Evolutionary conservation across 1,139 yeast species (phyloP), one percentile per base, ranked within the genome.

Genomic region (Yamadazyma triangularis): DNA sequence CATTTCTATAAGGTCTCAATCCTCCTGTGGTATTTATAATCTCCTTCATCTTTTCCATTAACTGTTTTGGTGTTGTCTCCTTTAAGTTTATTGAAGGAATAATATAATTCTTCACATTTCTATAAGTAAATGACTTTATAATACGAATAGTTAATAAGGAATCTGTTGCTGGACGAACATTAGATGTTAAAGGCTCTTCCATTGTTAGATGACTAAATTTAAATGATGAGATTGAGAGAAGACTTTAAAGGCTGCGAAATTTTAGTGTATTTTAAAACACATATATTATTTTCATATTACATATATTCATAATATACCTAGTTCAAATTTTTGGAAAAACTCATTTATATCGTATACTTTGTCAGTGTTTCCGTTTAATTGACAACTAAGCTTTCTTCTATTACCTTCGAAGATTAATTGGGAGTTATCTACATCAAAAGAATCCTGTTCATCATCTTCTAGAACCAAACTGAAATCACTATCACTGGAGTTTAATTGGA

Each of bases 111-210:
- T 82, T 85, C 36, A 89, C 89, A 43, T 91, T 88, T 54, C 98
- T 70, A 60, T 87, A 89, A 12, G 94, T 93, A 52, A 91, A 91
- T 0, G 96, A 87, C 53, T 89, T 89, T 51, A 91, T 75, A 18
- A 91, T 76, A 32, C 99, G 74, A 8, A 93, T 70, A 0, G 98
- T 91, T 27, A 91, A 56, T 13, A 87, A 75, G 0, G 95, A 80
- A 51, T 73, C 76, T 7, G 81, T 73, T 21, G 71, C 72, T 3
- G 87, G 87, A 33, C 85, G 68, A n/a, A 72, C 78, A 28, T 73
- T 71, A 2, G 86, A 77, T 1, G 86, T 79, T 36, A 79, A 59
- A 1, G 87, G 85, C 45, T 79, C 85, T 37, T 73, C 76, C 13
- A 39, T 38, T 18, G n/a, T n/a, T n/a, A n/a, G n/a, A n/a, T n/a